phyloP scores from a whole-genome alignment of 2,329 filamentous ascomycete genomes.

The Aspergillus sp. region DNA sequence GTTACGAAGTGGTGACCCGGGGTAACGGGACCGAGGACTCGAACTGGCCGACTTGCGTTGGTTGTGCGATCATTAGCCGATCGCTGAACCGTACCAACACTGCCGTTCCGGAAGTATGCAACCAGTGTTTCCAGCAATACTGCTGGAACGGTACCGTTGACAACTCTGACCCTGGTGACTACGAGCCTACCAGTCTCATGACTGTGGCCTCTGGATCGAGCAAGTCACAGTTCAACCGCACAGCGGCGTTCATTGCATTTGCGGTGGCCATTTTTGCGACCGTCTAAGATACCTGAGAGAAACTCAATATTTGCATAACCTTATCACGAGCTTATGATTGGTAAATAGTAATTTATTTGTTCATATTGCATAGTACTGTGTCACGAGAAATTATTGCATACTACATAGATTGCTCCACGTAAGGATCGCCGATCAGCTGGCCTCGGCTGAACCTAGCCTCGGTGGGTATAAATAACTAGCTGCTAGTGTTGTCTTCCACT shows the following conservation, averaged over 20 bases:
- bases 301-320: no score
- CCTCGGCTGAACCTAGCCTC: no score
- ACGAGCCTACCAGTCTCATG: slow-evolving; percentile 7
- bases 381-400: no score
- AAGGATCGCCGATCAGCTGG: no score
- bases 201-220: slow-evolving; percentile 1
- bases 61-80: slow-evolving; percentile 77
- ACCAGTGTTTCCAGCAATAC: slow-evolving; percentile 71
- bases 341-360: no score
- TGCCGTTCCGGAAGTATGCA: slow-evolving; percentile 65
- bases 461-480: no score
- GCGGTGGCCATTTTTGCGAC: slow-evolving; percentile 2
- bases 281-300: background rate
- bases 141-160: slow-evolving; percentile 85
- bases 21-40: slow-evolving; percentile 71
- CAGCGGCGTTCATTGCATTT: slow-evolving; percentile 1
- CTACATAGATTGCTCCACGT: no score
- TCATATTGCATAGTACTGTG: no score
- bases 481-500: no score
- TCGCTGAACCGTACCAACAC: slow-evolving; percentile 69
- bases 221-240: slow-evolving; percentile 2
- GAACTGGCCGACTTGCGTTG: slow-evolving; percentile 78
- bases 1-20: slow-evolving; percentile 76
- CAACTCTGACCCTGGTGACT: slow-evolving; percentile 23
- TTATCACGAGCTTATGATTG: no score